Evolutionary conservation across 202 grass and related monocot genomes (phyloP).

Genomic region (Schoenoplectus triqueter): DNA sequence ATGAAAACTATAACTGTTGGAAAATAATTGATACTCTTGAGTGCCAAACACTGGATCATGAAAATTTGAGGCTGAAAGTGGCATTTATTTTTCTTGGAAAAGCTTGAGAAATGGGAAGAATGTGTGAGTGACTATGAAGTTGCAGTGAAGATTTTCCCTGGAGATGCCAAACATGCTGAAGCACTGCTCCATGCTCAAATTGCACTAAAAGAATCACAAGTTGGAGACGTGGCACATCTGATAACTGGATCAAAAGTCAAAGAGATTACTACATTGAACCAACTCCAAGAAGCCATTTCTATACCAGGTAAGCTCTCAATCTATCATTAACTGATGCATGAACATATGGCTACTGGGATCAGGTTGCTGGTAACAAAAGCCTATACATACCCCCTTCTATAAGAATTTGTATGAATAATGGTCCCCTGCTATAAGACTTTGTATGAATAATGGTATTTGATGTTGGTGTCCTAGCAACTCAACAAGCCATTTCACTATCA

Average conservation of each 20-base stretch:
- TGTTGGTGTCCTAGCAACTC: not conserved
- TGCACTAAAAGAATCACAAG: conserved; percentile 12
- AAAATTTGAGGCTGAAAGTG: not conserved
- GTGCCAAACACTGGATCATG: not conserved
- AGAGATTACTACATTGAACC: conserved; percentile 35
- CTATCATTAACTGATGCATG: not conserved
- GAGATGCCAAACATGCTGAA: conserved; percentile 38
- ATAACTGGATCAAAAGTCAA: conserved; percentile 14
- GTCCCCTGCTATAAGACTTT: not conserved
- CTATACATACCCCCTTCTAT: not conserved
- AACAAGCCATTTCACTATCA: not conserved
- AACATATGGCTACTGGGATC: not conserved
- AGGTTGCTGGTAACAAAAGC: not conserved
- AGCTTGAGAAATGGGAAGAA: conserved; percentile 54
- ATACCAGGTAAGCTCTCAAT: conserved; percentile 36
- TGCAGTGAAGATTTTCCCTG: conserved; percentile 38
- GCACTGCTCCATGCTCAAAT: conserved; percentile 1
- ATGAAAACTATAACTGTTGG: not conserved
- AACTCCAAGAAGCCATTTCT: conserved; percentile 38
- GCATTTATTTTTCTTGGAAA: not conserved
- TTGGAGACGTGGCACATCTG: conserved; percentile 33
- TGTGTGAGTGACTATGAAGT: conserved; percentile 47
- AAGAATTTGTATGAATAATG: not conserved
- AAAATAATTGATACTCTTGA: not conserved
- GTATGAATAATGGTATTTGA: no score